Base-by-base conservation (phyloP, 192 early-diverging fungal genomes). In the Allomyces macrogynus region DNA sequence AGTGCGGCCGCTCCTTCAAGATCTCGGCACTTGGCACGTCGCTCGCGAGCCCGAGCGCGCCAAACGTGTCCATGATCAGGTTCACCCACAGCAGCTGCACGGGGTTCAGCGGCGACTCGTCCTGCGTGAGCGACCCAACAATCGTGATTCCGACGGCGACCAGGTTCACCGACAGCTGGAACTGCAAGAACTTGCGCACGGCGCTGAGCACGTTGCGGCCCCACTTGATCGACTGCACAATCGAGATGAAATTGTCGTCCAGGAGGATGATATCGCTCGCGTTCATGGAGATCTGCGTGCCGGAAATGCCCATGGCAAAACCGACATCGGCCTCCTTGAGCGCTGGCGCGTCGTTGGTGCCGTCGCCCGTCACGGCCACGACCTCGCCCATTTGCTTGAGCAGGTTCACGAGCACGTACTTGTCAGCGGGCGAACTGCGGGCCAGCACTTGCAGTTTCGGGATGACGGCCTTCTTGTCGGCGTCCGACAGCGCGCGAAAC, bases 11-110 rank as follows among this genome's bases (percentile, higher is more conserved):
- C 27, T 74, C 72, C 18, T 75, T 67, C 62, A 83, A 62, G 64
- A 83, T 79, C 27, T 81, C 77, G 61, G 77, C 76, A 23, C 78
- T 77, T 8, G 81, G 81, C 22, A 78, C 79, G 68, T 83, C 81
- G 24, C 74, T 73, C 9, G 81, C 81, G 4, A 83, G 66, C 9
- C 77, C 76, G 40, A 26, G 32, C 44, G 18, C 23, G 60, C 24
- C 62, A 23, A 68, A 68, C 7, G 63, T 54, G 42, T 60, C 24
- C 81, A 83, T 83, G 62, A 83, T 83, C 63, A 83, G 68, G 67
- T 83, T 83, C 16, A 83, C 78, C 78, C 78, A 80, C n/a, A 83
- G 70, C 64, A 83, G 73, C 69, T 83, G 81, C 3, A 83, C 78
- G 43, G 81, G 77, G 32, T 63, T 76, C 42, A 83, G 67, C 24